Conservation (phyloP, 805 yeast species). For the Saccharomycopsis olivae region DNA sequence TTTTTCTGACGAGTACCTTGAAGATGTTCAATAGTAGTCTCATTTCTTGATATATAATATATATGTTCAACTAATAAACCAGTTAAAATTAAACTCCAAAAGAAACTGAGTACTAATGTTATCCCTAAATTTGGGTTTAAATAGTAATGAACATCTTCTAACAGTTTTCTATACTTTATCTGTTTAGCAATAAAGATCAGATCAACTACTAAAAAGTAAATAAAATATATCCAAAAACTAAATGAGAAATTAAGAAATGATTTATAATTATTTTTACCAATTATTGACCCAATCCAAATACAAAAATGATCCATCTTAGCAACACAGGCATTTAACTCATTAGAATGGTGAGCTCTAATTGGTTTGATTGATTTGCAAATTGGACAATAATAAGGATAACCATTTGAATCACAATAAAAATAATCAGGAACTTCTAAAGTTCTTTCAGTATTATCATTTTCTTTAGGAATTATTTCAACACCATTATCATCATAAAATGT, state of each 20-base stretch:
- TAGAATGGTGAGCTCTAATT: constrained; percentile 62
- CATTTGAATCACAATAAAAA: constrained; percentile 61
- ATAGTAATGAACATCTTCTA: background rate
- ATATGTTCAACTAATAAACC: constrained; percentile 14
- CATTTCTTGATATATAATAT: constrained; percentile 7
- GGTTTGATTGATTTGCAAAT: constrained; percentile 55
- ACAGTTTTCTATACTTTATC: constrained; percentile 1
- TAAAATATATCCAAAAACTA: constrained; percentile 8
- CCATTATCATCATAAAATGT: constrained; percentile 12
- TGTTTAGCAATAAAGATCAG: constrained; percentile 11
- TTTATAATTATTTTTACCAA: constrained; percentile 56
- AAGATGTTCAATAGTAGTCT: constrained; percentile 16
- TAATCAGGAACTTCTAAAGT: constrained; percentile 31
- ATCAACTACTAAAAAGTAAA: constrained; percentile 7
- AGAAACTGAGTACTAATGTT: constrained; percentile 1
- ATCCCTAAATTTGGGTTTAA: constrained; percentile 15
- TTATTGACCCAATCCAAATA: constrained; percentile 59
- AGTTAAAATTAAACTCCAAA: constrained; percentile 8
- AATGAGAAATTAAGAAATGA: constrained; percentile 12
- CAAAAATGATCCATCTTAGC: constrained; percentile 81
- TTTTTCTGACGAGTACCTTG: constrained; percentile 1
- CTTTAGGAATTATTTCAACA: background rate
- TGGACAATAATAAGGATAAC: constrained; percentile 71
- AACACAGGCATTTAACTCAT: constrained; percentile 44
- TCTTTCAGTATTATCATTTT: background rate